Conservation (phyloP, 805 yeast species). For the Scheffersomyces stipitis region DNA sequence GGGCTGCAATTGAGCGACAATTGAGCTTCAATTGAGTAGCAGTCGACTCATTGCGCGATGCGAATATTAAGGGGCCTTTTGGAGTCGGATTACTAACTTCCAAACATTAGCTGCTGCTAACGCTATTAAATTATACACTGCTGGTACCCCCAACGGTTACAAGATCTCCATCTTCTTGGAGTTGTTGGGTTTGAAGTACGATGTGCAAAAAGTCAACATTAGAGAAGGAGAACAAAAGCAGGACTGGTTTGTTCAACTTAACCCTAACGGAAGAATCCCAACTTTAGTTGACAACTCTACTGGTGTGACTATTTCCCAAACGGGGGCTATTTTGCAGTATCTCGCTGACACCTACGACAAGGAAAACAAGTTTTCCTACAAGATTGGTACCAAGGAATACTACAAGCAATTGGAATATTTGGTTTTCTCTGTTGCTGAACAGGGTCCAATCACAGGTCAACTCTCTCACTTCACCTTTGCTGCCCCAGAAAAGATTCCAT, state of each 20-base stretch:
- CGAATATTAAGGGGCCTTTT: no score
- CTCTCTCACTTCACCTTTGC: conserved; percentile 45
- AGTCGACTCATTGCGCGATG: no score
- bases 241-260: conserved; percentile 54
- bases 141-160: conserved; percentile 46
- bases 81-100: no score
- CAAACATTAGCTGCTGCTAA: no score
- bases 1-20: no score
- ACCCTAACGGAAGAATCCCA: conserved; percentile 68
- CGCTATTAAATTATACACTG: conserved; percentile 27
- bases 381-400: conserved; percentile 38
- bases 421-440: conserved; percentile 54
- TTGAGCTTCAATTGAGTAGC: no score
- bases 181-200: conserved; percentile 41
- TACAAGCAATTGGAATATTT: conserved; percentile 55
- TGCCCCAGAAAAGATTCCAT: conserved; percentile 53
- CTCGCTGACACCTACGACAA: conserved; percentile 61
- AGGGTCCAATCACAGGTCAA: conserved; percentile 67
- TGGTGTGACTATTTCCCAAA: conserved; percentile 53
- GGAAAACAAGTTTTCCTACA: conserved; percentile 46
- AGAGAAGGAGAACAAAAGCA: conserved; percentile 48
- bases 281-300: conserved; percentile 43
- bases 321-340: conserved; percentile 62
- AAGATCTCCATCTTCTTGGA: conserved; percentile 44
- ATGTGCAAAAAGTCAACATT: conserved; percentile 43